These are phyloP conservation scores for Pythium aquatile DNA, from an alignment of 352 stramenopile genomes.

Conservation along the genomic window DNA sequence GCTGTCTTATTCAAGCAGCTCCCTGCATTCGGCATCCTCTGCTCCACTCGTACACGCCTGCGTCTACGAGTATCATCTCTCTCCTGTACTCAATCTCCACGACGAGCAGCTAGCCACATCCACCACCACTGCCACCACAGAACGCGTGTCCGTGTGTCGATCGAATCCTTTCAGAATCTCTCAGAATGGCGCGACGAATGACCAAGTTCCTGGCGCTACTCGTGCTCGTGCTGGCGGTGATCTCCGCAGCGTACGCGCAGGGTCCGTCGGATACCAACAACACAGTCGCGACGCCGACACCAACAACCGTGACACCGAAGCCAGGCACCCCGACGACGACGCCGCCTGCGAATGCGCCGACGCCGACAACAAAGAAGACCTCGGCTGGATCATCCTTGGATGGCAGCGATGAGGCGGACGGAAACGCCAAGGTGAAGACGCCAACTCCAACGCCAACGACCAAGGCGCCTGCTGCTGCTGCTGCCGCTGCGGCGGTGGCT, in stretches of 20 bases:
- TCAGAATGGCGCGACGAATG: slow-evolving; percentile 3
- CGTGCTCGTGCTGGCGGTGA: slow-evolving; percentile 15
- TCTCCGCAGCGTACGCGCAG: slow-evolving; percentile 10
- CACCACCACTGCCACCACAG: neutral
- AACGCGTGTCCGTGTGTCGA: neutral
- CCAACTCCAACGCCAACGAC: slow-evolving; percentile 18
- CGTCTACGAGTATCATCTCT: slow-evolving; percentile 4
- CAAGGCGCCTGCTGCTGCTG: slow-evolving; percentile 19
- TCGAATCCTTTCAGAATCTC: neutral
- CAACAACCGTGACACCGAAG: slow-evolving; percentile 3
- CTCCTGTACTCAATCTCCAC: neutral
- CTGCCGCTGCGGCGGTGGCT: slow-evolving; percentile 12
- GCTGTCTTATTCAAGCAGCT: neutral
- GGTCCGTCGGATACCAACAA: slow-evolving; percentile 20
- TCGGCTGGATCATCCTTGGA: neutral
- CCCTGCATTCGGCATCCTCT: slow-evolving; percentile 1
- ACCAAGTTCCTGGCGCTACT: slow-evolving; percentile 10
- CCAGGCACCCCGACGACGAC: slow-evolving; percentile 3
- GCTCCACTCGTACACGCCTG: slow-evolving; percentile 1
- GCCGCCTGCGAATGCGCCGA: neutral
- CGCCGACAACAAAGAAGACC: slow-evolving; percentile 9
- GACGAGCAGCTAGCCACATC: neutral
- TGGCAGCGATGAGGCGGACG: neutral
- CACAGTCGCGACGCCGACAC: slow-evolving; percentile 1
- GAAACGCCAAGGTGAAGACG: neutral